phyloP scores from a whole-genome alignment of 495 filamentous ascomycete genomes.

The Aspergillus saccharolyticus region DNA sequence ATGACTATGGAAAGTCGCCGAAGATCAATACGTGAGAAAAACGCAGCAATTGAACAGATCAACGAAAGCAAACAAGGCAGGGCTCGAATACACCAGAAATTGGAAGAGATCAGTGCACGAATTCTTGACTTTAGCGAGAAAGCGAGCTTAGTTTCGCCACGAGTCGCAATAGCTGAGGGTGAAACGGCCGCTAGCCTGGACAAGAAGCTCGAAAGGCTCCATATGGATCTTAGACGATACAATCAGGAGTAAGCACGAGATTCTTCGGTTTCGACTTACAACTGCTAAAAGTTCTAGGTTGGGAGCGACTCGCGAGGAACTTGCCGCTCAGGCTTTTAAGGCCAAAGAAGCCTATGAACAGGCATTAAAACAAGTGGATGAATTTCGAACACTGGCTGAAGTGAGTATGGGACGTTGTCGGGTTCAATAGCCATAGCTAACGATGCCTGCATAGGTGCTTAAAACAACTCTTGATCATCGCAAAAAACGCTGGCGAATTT shows the following conservation, averaged over 20 bases:
- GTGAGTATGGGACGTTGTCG: slow-evolving; percentile 30
- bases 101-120: slow-evolving; percentile 36
- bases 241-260: slow-evolving; percentile 43
- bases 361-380: slow-evolving; percentile 43
- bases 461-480: slow-evolving; percentile 65
- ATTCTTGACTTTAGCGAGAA: slow-evolving; percentile 53
- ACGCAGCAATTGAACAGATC: slow-evolving; percentile 51
- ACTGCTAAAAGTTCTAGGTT: slow-evolving; percentile 34
- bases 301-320: slow-evolving; percentile 64
- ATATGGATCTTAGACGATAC: slow-evolving; percentile 48
- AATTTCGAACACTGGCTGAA: slow-evolving; percentile 49
- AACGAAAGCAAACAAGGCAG: slow-evolving; percentile 46
- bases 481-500: slow-evolving; percentile 69
- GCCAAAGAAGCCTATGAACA: slow-evolving; percentile 38
- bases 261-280: slow-evolving; percentile 2
- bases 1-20: slow-evolving; percentile 46
- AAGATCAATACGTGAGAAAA: slow-evolving; percentile 59
- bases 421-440: slow-evolving; percentile 6
- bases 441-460: slow-evolving; percentile 37
- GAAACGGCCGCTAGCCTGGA: slow-evolving; percentile 61
- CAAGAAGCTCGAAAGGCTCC: slow-evolving; percentile 55
- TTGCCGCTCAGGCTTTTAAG: slow-evolving; percentile 46
- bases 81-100: slow-evolving; percentile 39
- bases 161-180: slow-evolving; percentile 63
- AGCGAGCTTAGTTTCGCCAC: slow-evolving; percentile 52